phyloP scores from a whole-genome alignment of 345 rosid species.

The Ceriops decandra region DNA sequence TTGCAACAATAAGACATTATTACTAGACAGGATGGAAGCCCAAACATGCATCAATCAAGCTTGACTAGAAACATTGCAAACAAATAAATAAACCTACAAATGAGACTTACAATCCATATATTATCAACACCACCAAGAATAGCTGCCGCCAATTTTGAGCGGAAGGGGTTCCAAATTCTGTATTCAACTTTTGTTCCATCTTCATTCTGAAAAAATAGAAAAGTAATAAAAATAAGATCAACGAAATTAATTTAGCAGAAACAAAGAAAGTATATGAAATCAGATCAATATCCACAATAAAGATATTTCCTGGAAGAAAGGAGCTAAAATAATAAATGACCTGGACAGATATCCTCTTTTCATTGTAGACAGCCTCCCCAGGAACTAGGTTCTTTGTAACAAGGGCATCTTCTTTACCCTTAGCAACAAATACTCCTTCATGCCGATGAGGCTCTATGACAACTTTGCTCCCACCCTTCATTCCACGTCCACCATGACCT shows the following conservation, averaged over 20 bases:
- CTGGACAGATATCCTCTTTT: slow-evolving; percentile 89
- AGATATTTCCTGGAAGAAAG: too few relatives aligned
- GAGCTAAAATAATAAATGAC: slow-evolving; percentile 9
- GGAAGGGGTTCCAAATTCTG: slow-evolving; percentile 96
- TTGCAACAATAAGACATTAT: not conserved
- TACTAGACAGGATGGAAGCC: not conserved
- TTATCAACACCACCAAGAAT: slow-evolving; percentile 97
- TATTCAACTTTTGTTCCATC: slow-evolving; percentile 93
- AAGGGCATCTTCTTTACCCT: slow-evolving; percentile 92
- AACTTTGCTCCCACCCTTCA: slow-evolving; percentile 89
- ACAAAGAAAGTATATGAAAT: not conserved
- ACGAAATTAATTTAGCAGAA: not conserved
- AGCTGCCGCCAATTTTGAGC: slow-evolving; percentile 95
- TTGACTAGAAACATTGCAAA: not conserved
- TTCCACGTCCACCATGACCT: slow-evolving; percentile 60
- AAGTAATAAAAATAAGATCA: not conserved
- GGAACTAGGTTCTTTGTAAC: slow-evolving; percentile 89
- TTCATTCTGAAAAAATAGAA: slow-evolving; percentile 45
- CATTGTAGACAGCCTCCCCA: slow-evolving; percentile 91
- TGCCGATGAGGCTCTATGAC: slow-evolving; percentile 88
- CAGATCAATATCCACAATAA: not conserved
- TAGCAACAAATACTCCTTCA: slow-evolving; percentile 77
- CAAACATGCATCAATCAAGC: not conserved
- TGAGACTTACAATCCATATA: slow-evolving; percentile 74
- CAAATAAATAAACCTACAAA: not conserved